Conservation (phyloP, 768 basidiomycete species). For the Tylopilus sp. region DNA sequence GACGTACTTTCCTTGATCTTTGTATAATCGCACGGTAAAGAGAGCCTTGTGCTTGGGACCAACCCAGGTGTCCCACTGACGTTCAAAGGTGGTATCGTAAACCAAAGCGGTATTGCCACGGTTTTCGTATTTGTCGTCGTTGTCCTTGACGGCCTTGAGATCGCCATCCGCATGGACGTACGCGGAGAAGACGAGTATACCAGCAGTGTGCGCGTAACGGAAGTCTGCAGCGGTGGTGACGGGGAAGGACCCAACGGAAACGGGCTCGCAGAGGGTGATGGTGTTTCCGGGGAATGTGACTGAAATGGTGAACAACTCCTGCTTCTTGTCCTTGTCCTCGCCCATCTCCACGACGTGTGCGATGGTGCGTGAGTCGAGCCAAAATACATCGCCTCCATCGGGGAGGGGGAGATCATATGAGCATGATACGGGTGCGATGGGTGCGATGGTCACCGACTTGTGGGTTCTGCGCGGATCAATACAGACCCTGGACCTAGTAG, state of each 20-base stretch:
- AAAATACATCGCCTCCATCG: conserved; percentile 73
- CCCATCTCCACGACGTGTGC: conserved; percentile 58
- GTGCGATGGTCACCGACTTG: conserved; percentile 62
- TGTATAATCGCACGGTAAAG: conserved; percentile 60
- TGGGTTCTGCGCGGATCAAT: conserved; percentile 49
- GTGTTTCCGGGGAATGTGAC: conserved; percentile 41
- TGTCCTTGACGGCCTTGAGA: conserved; percentile 60
- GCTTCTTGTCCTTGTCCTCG: conserved; percentile 44
- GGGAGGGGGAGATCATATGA: conserved; percentile 57
- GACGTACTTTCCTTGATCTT: conserved; percentile 47
- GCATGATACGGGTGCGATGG: conserved; percentile 48
- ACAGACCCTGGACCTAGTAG: not conserved
- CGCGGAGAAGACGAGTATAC: conserved; percentile 80
- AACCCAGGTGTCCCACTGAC: conserved; percentile 82
- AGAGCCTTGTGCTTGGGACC: conserved; percentile 69
- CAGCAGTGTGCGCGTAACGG: conserved; percentile 52
- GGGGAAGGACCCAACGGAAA: conserved; percentile 61
- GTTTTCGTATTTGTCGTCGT: conserved; percentile 70
- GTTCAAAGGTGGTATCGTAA: conserved; percentile 63
- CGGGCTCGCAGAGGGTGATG: conserved; percentile 36
- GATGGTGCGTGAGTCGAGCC: conserved; percentile 70
- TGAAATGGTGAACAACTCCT: conserved; percentile 59
- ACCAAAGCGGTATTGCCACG: conserved; percentile 71
- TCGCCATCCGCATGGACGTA: conserved; percentile 76
- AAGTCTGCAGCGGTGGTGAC: conserved; percentile 69